Evolutionary conservation across 1,284 basidiomycete genomes (phyloP).

Genomic region (Inonotus obliquus): DNA sequence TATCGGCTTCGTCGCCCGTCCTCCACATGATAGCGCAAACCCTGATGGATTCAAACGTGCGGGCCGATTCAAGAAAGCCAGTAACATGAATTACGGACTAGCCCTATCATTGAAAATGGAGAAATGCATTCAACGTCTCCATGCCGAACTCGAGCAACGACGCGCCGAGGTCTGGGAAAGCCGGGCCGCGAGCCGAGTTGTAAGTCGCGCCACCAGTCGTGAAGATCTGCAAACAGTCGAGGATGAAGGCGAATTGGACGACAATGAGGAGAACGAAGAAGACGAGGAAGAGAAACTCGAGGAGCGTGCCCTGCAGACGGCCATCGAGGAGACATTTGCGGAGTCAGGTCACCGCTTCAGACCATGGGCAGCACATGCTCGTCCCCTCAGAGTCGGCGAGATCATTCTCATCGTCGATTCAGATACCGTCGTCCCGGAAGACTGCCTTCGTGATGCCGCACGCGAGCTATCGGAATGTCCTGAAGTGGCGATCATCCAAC

Average conservation of each 20-base stretch:
- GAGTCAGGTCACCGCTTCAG: conserved; percentile 48
- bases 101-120: conserved; percentile 70
- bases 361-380: conserved; percentile 63
- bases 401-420: conserved; percentile 72
- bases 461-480: conserved; percentile 73
- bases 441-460: conserved; percentile 82
- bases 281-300: conserved; percentile 39
- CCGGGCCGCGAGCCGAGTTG: conserved; percentile 33
- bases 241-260: conserved; percentile 25
- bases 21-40: conserved; percentile 50
- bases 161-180: conserved; percentile 6
- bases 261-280: background rate
- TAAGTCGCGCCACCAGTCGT: conserved; percentile 34
- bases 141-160: conserved; percentile 29
- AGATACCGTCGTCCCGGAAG: conserved; percentile 81
- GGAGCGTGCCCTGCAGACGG: conserved; percentile 57
- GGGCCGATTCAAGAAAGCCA: conserved; percentile 87
- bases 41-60: conserved; percentile 70
- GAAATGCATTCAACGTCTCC: conserved; percentile 52
- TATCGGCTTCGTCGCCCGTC: conserved; percentile 81
- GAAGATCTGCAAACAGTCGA: conserved; percentile 30
- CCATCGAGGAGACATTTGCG: conserved; percentile 62
- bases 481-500: conserved; percentile 80
- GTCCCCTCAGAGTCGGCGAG: conserved; percentile 54
- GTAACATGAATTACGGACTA: conserved; percentile 86